phyloP scores from a whole-genome alignment of 176 grass and related monocot species.

The Oropetium thomaeum region DNA sequence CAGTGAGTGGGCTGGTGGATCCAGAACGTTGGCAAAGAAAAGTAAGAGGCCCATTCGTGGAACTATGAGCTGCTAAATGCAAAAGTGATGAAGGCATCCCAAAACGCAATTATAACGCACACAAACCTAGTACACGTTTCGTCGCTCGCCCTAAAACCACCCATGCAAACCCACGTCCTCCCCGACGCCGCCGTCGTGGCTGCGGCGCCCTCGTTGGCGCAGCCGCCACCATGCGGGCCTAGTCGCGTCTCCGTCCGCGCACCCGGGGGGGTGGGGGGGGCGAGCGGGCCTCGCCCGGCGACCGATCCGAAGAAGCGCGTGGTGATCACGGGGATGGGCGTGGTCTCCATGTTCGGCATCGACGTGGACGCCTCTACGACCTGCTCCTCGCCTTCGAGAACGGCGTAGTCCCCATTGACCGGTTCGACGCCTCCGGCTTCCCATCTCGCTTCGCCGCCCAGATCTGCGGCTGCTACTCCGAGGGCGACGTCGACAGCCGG shows the following conservation, averaged over 20 bases:
- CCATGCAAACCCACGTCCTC: too few species aligned
- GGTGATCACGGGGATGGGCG: slow-evolving; percentile 53
- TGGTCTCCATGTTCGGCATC: slow-evolving; percentile 57
- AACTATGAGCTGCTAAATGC: too few species aligned
- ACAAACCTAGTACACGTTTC: too few species aligned
- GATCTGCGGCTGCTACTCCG: slow-evolving; percentile 41
- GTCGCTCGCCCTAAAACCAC: too few species aligned
- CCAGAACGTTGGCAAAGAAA: too few species aligned
- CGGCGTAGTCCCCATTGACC: slow-evolving; percentile 34
- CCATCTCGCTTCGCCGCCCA: slow-evolving; percentile 39
- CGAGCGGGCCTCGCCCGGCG: slow-evolving; percentile 24
- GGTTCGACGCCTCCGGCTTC: slow-evolving; percentile 29
- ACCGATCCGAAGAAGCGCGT: slow-evolving; percentile 52
- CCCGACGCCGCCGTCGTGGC: not conserved
- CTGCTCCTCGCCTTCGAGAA: slow-evolving; percentile 40
- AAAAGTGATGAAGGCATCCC: too few species aligned
- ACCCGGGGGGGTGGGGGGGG: not conserved
- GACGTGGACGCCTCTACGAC: slow-evolving; percentile 33
- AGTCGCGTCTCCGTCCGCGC: not conserved
- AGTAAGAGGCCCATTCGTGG: too few species aligned
- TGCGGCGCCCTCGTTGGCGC: not conserved
- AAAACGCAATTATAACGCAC: too few species aligned
- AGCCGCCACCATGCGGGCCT: not conserved
- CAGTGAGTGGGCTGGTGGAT: too few species aligned
- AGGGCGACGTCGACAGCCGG: slow-evolving; percentile 43